Evolutionary conservation across 2,329 filamentous ascomycete species (phyloP).

Genomic region (Davidsoniella virescens): DNA sequence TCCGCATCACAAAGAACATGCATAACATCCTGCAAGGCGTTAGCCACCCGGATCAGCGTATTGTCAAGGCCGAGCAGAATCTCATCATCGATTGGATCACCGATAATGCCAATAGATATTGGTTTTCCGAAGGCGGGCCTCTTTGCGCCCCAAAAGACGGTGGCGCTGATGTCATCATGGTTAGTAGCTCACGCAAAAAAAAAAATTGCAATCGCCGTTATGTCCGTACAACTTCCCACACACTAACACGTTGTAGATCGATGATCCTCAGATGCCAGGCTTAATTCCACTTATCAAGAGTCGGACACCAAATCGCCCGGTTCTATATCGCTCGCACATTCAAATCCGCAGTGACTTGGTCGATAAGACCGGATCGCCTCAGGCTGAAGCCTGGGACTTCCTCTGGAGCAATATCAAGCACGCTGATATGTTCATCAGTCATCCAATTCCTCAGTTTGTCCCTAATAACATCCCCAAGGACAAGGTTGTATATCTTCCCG

Average conservation of each 20-base stretch:
- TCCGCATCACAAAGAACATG: slow-evolving; percentile 71
- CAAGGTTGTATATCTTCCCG: slow-evolving; percentile 60
- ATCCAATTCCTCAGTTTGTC: slow-evolving; percentile 62
- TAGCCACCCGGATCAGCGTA: slow-evolving; percentile 44
- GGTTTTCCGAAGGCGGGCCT: slow-evolving; percentile 52
- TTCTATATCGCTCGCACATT: slow-evolving; percentile 71
- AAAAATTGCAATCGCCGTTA: background rate
- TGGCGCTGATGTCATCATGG: slow-evolving; percentile 59
- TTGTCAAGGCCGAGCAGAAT: slow-evolving; percentile 44
- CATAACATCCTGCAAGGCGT: slow-evolving; percentile 82
- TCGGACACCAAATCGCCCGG: slow-evolving; percentile 52
- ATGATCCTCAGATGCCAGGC: slow-evolving; percentile 73
- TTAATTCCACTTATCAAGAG: slow-evolving; percentile 62
- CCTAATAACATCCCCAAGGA: slow-evolving; percentile 48
- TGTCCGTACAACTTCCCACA: background rate
- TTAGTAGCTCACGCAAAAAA: slow-evolving; percentile 20
- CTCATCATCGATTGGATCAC: slow-evolving; percentile 55
- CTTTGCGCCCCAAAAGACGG: slow-evolving; percentile 47
- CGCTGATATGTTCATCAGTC: slow-evolving; percentile 67
- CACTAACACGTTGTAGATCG: slow-evolving; percentile 32
- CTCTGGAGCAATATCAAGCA: slow-evolving; percentile 55
- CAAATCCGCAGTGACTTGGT: slow-evolving; percentile 64
- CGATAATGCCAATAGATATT: slow-evolving; percentile 59
- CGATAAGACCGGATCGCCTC: slow-evolving; percentile 43
- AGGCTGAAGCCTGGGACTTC: slow-evolving; percentile 59